Evolutionary conservation across 805 yeast species (phyloP), one percentile per base, ranked within the genome.

Genomic region (Candida nemodendra): DNA sequence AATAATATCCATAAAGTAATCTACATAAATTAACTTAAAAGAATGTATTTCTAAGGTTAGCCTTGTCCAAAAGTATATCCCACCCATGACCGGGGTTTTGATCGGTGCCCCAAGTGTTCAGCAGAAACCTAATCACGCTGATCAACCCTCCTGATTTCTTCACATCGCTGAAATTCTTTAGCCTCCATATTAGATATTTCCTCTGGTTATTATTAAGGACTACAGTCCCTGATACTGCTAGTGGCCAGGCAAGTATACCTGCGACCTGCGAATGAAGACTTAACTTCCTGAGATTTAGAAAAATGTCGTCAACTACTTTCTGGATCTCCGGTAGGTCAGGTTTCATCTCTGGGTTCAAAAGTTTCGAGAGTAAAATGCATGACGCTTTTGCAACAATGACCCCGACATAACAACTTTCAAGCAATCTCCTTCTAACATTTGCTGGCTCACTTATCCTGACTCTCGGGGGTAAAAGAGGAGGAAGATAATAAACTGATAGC

Each of bases 171-270:
- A 53, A 41, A 19, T 27, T 28, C 4, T 26, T 18, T 7, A 44
- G 16, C 18, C 54, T 45, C 38, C 35, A 30, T 7, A 27, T 23
- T 5, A 53, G 13, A 28, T 45, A 53, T 5, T 42, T 45, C 23
- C 34, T 33, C 12, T 53, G 49, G 8, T 41, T 29, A 7, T 27
- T 19, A 6, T 36, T 31, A 2, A 40, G 25, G 2, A 45, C 39
- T 7, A 44, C 46, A 5, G 41, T 18, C 9, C 56, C 57, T 14
- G 46, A 37, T 9, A 53, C 45, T 5, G 46, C 38, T 5, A 52
- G 19, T 3, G 53, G 41, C 53, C 54, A 53, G 7, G 46, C 24
- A 8, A 21, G 11, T 21, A 21, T 11, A 21, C 24, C 24, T 7
- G 24, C 24, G 7, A 11, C 11, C 11, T 7, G 11, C 7, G 24